These are phyloP conservation scores for Arthrinium phaeospermum DNA, from an alignment of 2,329 filamentous ascomycete species.

Conservation along the genomic window DNA sequence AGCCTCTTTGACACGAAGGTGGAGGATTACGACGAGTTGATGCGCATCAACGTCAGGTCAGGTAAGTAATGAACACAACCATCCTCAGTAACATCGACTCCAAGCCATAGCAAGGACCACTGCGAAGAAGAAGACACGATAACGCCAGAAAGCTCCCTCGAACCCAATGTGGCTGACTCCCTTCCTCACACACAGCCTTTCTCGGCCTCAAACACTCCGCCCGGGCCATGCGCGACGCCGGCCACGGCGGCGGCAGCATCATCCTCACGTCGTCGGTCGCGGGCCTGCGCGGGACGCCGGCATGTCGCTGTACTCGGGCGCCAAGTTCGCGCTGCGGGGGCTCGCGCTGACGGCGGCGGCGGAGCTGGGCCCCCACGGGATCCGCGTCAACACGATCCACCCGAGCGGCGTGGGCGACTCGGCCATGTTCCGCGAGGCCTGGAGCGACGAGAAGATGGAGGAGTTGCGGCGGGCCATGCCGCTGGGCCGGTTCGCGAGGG, in stretches of 20 bases:
- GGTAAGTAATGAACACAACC: slow-evolving; percentile 32
- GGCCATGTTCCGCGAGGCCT: slow-evolving; percentile 41
- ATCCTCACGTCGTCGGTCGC: slow-evolving; percentile 46
- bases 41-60: slow-evolving; percentile 44
- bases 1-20: slow-evolving; percentile 43
- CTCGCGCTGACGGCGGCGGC: slow-evolving; percentile 44
- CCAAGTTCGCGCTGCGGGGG: slow-evolving; percentile 44
- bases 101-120: not conserved
- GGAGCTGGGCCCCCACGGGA: slow-evolving; percentile 43
- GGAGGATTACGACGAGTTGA: slow-evolving; percentile 42
- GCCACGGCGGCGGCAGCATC: slow-evolving; percentile 41
- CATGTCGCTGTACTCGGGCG: slow-evolving; percentile 41
- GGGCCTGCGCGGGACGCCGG: slow-evolving; percentile 43
- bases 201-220: slow-evolving; percentile 44
- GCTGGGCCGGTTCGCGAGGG: slow-evolving; percentile 42
- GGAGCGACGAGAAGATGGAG: slow-evolving; percentile 39
- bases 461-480: slow-evolving; percentile 40
- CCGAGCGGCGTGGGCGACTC: slow-evolving; percentile 43
- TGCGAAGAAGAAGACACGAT: not conserved
- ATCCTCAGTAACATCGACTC: slow-evolving; percentile 23
- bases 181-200: slow-evolving; percentile 30
- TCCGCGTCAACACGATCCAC: slow-evolving; percentile 47
- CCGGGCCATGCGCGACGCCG: slow-evolving; percentile 38
- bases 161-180: not conserved
- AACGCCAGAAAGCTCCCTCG: not conserved